phyloP scores from a whole-genome alignment of 192 early-diverging fungal species.

The Backusella luteola region DNA sequence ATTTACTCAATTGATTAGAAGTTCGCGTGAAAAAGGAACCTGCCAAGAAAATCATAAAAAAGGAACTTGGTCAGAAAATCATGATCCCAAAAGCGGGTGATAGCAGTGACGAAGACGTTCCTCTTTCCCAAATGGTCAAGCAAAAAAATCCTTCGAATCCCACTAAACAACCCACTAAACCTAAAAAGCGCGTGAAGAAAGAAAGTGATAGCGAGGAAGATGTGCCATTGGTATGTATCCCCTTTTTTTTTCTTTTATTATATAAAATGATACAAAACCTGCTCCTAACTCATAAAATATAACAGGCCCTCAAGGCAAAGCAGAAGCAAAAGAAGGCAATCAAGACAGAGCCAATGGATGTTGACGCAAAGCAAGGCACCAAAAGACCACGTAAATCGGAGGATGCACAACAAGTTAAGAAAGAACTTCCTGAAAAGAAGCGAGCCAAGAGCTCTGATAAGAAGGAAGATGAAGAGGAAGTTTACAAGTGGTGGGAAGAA shows the following conservation, averaged over 20 bases:
- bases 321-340: background rate
- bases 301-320: background rate
- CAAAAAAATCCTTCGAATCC: background rate
- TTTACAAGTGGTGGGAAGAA: slow-evolving; percentile 71
- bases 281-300: background rate
- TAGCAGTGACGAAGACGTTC: background rate
- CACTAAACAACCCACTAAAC: background rate
- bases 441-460: slow-evolving; percentile 37
- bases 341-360: slow-evolving; percentile 1
- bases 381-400: slow-evolving; percentile 12
- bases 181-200: background rate
- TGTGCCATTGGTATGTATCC: background rate
- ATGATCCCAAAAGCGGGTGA: background rate
- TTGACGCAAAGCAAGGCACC: background rate
- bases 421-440: slow-evolving; percentile 20
- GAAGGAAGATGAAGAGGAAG: slow-evolving; percentile 55
- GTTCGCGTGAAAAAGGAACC: background rate
- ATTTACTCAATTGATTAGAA: background rate
- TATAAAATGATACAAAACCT: background rate
- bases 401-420: slow-evolving; percentile 33
- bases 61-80: background rate
- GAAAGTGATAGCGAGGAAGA: slow-evolving; percentile 14
- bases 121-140: background rate
- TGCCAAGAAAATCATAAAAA: background rate
- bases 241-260: background rate